Evolutionary conservation across 2,329 filamentous ascomycete genomes (phyloP), one percentile per base, ranked within the genome.

Genomic region (Penicillium polonicum): DNA sequence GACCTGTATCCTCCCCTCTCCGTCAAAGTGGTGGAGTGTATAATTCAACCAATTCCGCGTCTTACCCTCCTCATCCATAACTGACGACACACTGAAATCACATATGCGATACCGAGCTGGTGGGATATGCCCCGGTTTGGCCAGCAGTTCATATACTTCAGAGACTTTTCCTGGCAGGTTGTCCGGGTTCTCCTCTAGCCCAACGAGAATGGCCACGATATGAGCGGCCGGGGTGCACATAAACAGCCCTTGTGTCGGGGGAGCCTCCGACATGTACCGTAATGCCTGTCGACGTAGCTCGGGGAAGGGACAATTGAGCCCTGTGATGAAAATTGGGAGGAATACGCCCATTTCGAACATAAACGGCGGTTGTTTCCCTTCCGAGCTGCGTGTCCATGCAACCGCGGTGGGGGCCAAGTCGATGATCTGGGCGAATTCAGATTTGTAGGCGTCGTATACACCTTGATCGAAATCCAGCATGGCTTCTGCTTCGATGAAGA

Each of bases 281-380:
- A 65, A 50, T 5, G 60, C 63, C 15, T 45, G 55, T 15, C 62
- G 58, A 25, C 62, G 63, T 9, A 61, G 6, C n/a, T 51, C 35
- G 25, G 62, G 62, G 13, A 54, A 51, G 2, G 58, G 58, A 25
- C 58, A 64, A 36, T 63, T 64, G 13, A 64, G 60, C 2, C 56
- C 58, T 5, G 63, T 61, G 31, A 65, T 63, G 27, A 64, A 64
- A 8, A 61, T 60, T 12, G 63, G 62, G 19, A 65, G 60, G 25
- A 64, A 65, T 4, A 65, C 55, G 5, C 63, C 61, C 48, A 58
- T 60, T 38, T 65, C 63, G 12, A 65, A 64, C 48, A 51, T 60
- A 42, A 65, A 63, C 2, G 52, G 51, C 3, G 62, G 63, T 23
- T 65, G 63, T 29, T 54, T 48, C 13, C 58, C 63, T 33, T 63